Percentiles rank a stretch among this genome's conserved stretches.
Evolutionary conservation across 2,329 filamentous ascomycete species (phyloP).

Genomic region (Epicoccum sorghinum): DNA sequence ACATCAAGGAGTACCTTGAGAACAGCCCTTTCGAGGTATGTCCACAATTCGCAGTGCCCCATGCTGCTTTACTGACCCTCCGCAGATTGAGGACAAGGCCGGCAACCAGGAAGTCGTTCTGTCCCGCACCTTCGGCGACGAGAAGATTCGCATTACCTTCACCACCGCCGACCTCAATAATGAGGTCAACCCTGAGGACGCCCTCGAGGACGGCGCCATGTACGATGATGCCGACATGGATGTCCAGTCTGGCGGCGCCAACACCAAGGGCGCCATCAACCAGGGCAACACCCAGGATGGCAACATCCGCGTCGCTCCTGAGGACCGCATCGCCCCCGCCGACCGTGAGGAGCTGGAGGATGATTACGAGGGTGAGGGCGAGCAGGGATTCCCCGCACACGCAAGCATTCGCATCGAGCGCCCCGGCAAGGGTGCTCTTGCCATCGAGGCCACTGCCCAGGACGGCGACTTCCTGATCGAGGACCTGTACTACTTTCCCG

Average conservation of each 20-base stretch:
- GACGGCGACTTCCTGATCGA: conserved; percentile 87
- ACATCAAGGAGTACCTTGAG: conserved; percentile 86
- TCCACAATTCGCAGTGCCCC: not conserved
- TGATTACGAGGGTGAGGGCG: conserved; percentile 59
- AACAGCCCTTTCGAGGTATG: conserved; percentile 80
- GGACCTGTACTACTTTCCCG: conserved; percentile 86
- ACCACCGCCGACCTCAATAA: conserved; percentile 80
- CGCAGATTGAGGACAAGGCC: conserved; percentile 70
- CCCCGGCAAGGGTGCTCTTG: conserved; percentile 80
- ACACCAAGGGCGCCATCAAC: conserved; percentile 63
- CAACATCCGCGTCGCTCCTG: conserved; percentile 61
- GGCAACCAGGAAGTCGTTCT: conserved; percentile 90
- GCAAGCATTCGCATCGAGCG: conserved; percentile 90
- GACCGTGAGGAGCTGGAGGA: conserved; percentile 65
- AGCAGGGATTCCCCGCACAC: conserved; percentile 73
- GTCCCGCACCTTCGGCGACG: conserved; percentile 81
- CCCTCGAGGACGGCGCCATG: conserved; percentile 61
- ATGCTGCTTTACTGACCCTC: not conserved
- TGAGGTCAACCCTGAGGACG: conserved; percentile 47
- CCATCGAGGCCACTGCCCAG: conserved; percentile 84
- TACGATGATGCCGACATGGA: conserved; percentile 48
- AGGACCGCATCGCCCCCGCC: conserved; percentile 62
- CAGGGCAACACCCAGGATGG: conserved; percentile 57
- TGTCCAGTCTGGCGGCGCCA: conserved; percentile 61
- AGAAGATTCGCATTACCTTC: conserved; percentile 88